Conservation (phyloP, 2,329 filamentous ascomycete genomes). For the Aquanectria penicillioides region DNA sequence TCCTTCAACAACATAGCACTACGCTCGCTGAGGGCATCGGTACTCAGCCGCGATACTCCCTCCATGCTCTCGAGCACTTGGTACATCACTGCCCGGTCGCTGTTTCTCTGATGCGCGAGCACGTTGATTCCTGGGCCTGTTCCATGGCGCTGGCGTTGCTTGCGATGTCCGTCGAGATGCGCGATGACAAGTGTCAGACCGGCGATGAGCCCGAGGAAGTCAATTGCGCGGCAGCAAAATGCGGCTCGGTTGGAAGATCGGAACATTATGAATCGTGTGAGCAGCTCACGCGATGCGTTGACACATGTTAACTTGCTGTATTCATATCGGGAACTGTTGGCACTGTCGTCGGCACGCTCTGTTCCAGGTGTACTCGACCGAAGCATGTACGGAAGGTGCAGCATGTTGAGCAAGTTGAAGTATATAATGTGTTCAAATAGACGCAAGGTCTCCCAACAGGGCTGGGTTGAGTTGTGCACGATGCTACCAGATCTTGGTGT, state of each 20-base stretch:
- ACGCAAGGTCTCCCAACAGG: conserved; percentile 44
- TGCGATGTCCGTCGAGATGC: conserved; percentile 6
- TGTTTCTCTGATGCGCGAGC: conserved; percentile 1
- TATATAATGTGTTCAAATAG: conserved; percentile 50
- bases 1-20: not conserved
- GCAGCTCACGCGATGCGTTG: conserved; percentile 51
- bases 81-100: conserved; percentile 13
- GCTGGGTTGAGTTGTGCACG: conserved; percentile 27
- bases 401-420: conserved; percentile 50
- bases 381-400: conserved; percentile 54
- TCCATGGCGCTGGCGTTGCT: not conserved
- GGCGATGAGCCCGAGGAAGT: conserved; percentile 52
- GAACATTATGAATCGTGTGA: conserved; percentile 48
- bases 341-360: no score
- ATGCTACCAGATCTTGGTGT: conserved; percentile 38
- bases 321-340: conserved; percentile 34
- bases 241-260: conserved; percentile 43
- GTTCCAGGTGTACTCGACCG: conserved; percentile 22
- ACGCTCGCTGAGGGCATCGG: not conserved
- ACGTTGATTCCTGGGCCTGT: not conserved
- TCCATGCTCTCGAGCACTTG: conserved; percentile 32
- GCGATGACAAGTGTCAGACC: conserved; percentile 50
- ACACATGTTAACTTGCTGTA: conserved; percentile 50
- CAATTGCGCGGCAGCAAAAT: conserved; percentile 46
- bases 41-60: not conserved